Evolutionary conservation across 192 early-diverging fungal species (phyloP).

Genomic region (Coemansia asiatica): DNA sequence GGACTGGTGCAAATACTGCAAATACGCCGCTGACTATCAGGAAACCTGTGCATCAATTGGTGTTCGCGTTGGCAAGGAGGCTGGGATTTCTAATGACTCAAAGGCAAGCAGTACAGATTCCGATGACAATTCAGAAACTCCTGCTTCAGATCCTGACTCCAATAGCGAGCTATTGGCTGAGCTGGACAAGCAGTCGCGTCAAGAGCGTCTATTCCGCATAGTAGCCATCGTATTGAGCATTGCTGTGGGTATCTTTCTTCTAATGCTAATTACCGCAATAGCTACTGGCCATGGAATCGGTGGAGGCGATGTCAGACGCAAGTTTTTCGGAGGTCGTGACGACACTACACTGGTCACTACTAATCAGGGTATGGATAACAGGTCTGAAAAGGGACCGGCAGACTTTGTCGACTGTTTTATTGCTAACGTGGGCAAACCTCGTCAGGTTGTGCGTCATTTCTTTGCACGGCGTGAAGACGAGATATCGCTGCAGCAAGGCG

Average conservation of each 20-base stretch:
- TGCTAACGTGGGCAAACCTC: constrained; percentile 37
- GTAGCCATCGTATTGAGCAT: constrained; percentile 46
- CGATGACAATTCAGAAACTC: not conserved
- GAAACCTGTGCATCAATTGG: constrained; percentile 44
- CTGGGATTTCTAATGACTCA: not conserved
- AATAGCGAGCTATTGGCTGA: constrained; percentile 15
- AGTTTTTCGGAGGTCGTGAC: constrained; percentile 11
- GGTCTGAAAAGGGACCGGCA: constrained; percentile 14
- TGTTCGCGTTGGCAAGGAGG: constrained; percentile 12
- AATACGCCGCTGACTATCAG: constrained; percentile 30
- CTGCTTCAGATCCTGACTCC: not conserved
- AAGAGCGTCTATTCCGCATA: constrained; percentile 39
- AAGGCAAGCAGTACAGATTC: constrained; percentile 2
- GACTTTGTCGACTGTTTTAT: constrained; percentile 54
- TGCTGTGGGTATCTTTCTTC: constrained; percentile 32
- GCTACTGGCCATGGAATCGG: constrained; percentile 15
- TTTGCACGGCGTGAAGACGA: constrained; percentile 74
- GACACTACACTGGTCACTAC: constrained; percentile 23
- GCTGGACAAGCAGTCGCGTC: constrained; percentile 32
- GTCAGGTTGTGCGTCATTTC: constrained; percentile 60
- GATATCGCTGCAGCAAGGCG: constrained; percentile 67
- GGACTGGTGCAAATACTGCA: constrained; percentile 55
- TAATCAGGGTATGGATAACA: constrained; percentile 7
- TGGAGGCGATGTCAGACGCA: not conserved
- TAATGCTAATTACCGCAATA: constrained; percentile 23